These are phyloP conservation scores for Diaporthe sp. DNA, from an alignment of 2,329 filamentous ascomycete species.

Conservation along the genomic window DNA sequence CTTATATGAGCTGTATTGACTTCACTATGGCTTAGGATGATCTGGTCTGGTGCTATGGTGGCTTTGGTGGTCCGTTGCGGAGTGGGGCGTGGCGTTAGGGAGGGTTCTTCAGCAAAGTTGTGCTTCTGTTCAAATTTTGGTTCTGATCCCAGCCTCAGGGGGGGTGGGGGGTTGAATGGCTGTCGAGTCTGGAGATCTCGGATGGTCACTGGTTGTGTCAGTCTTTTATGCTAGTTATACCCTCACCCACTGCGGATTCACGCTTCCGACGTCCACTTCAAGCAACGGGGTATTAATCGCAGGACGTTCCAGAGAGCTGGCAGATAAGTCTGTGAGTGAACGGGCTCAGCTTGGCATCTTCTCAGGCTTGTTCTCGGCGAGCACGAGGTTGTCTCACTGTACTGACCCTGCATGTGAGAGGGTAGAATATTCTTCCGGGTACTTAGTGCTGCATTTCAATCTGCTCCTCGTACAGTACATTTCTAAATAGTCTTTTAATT, in stretches of 20 bases:
- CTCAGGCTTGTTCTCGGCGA: background rate
- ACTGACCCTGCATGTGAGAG: background rate
- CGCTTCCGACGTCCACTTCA: background rate
- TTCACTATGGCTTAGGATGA: conserved; percentile 33
- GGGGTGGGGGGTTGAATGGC: background rate
- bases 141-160: background rate
- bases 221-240: background rate
- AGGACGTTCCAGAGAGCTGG: background rate
- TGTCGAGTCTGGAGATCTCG: background rate
- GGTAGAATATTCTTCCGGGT: background rate
- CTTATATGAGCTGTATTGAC: conserved; percentile 41
- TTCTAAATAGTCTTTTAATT: background rate
- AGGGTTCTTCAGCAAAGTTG: background rate
- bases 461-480: background rate
- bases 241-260: background rate
- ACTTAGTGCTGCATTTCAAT: background rate
- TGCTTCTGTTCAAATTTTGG: background rate
- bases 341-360: background rate
- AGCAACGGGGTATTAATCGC: background rate
- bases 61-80: too few relatives aligned
- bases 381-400: too few relatives aligned
- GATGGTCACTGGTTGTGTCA: background rate
- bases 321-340: background rate
- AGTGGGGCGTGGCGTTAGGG: background rate
- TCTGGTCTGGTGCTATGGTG: background rate